These are phyloP conservation scores for Elsinoe perseae DNA, from an alignment of 2,329 filamentous ascomycete genomes.

Conservation along the genomic window DNA sequence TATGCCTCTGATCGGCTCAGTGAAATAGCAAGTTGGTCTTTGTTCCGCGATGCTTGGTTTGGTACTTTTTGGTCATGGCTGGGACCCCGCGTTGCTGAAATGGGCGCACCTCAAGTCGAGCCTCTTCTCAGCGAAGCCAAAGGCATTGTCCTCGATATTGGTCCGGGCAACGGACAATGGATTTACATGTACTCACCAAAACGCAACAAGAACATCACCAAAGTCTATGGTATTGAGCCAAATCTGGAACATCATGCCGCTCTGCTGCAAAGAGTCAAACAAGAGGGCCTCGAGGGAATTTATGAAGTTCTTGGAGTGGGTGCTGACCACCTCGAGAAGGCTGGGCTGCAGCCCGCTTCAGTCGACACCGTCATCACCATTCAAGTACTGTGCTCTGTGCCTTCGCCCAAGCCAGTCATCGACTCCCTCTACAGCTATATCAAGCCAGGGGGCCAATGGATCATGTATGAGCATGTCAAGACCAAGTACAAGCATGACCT, in stretches of 20 bases:
- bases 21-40: slow-evolving; percentile 23
- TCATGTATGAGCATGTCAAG: slow-evolving; percentile 55
- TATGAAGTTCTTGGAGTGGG: slow-evolving; percentile 58
- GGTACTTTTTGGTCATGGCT: slow-evolving; percentile 51
- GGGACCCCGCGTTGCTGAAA: slow-evolving; percentile 45
- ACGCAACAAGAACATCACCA: slow-evolving; percentile 28
- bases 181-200: slow-evolving; percentile 43
- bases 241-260: slow-evolving; percentile 47
- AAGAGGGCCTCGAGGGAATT: slow-evolving; percentile 47
- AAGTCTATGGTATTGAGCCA: slow-evolving; percentile 58
- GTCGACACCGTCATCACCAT: slow-evolving; percentile 54
- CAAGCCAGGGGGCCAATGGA: slow-evolving; percentile 56
- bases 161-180: slow-evolving; percentile 56
- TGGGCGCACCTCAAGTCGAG: slow-evolving; percentile 39
- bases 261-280: slow-evolving; percentile 42
- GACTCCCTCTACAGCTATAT: slow-evolving; percentile 49
- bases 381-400: slow-evolving; percentile 57
- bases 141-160: slow-evolving; percentile 55
- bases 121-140: slow-evolving; percentile 48
- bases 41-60: slow-evolving; percentile 48
- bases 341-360: slow-evolving; percentile 43
- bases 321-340: slow-evolving; percentile 48
- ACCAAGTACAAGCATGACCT: slow-evolving; percentile 29
- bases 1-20: slow-evolving; percentile 22
- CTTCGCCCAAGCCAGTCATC: slow-evolving; percentile 51